Percentiles rank a stretch among this genome's conserved stretches.
Evolutionary conservation across 2,329 filamentous ascomycete species (phyloP).

Genomic region (Pseudogymnoascus verrucosus): DNA sequence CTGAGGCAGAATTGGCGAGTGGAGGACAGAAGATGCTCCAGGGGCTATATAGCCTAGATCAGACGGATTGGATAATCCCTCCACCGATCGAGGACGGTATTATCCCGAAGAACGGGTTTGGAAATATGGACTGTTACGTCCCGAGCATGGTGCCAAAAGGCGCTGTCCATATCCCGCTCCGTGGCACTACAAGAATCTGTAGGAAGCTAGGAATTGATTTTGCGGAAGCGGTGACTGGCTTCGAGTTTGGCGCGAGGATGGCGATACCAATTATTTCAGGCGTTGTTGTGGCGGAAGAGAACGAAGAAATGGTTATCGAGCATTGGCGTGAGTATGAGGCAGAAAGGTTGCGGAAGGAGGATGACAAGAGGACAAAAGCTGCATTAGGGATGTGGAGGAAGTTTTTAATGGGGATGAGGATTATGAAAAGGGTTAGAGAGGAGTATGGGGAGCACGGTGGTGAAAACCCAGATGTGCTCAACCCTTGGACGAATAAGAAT

Average conservation of each 20-base stretch:
- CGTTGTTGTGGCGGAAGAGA: conserved; percentile 77
- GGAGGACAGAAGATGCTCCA: conserved; percentile 80
- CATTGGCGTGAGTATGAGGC: conserved; percentile 72
- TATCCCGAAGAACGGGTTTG: conserved; percentile 90
- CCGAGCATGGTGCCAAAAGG: conserved; percentile 86
- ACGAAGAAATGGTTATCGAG: conserved; percentile 65
- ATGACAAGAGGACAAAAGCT: conserved; percentile 70
- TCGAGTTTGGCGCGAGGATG: conserved; percentile 92
- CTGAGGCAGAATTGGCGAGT: conserved; percentile 65
- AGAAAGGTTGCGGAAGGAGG: conserved; percentile 69
- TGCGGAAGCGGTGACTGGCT: conserved; percentile 90
- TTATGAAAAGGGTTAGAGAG: conserved; percentile 65
- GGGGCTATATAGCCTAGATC: conserved; percentile 71
- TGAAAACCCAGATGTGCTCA: conserved; percentile 45
- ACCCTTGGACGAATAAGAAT: conserved; percentile 41
- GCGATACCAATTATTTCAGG: conserved; percentile 88
- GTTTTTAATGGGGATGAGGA: conserved; percentile 76
- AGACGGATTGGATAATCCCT: conserved; percentile 95
- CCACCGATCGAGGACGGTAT: conserved; percentile 73
- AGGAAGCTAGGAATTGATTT: conserved; percentile 79
- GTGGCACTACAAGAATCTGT: conserved; percentile 71
- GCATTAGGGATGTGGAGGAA: conserved; percentile 75
- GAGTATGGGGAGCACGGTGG: conserved; percentile 61
- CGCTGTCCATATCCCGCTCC: conserved; percentile 73
- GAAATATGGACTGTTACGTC: conserved; percentile 93